These are phyloP conservation scores for Danielozyma ontarioensis DNA, from an alignment of 805 yeast species.

Conservation along the genomic window DNA sequence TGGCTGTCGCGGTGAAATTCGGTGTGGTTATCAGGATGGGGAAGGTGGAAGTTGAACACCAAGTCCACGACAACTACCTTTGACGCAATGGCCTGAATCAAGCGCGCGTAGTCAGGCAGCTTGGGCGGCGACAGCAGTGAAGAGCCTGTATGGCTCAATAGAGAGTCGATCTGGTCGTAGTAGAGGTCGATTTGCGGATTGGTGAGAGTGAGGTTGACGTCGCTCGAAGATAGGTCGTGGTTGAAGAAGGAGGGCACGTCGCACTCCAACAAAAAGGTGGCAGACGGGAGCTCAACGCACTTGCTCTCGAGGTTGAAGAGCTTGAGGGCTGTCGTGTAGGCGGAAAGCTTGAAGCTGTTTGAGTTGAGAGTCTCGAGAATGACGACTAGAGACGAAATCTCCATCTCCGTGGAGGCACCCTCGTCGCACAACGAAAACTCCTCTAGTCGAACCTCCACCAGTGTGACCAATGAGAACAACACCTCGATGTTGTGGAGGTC, in stretches of 20 bases:
- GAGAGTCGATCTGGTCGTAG: conserved; percentile 29
- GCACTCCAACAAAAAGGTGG: conserved; percentile 17
- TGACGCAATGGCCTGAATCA: neutral
- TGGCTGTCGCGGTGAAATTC: conserved; percentile 16
- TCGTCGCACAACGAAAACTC: conserved; percentile 20
- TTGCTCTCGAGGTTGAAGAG: conserved; percentile 23
- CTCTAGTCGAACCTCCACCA: conserved; percentile 17
- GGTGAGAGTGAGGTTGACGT: conserved; percentile 20
- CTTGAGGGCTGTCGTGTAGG: conserved; percentile 24
- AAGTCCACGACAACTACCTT: neutral
- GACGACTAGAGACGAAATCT: conserved; percentile 12
- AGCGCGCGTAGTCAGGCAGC: neutral
- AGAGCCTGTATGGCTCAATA: conserved; percentile 1
- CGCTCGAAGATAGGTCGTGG: conserved; percentile 2
- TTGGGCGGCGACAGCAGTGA: neutral
- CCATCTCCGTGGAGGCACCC: conserved; percentile 10
- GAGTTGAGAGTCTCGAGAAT: conserved; percentile 3
- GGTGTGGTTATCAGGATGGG: neutral
- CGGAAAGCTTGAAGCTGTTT: conserved; percentile 8
- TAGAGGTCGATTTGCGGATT: conserved; percentile 32
- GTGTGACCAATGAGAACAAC: conserved; percentile 3
- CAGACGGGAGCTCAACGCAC: conserved; percentile 33
- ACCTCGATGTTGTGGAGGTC: too few species aligned
- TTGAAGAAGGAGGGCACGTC: conserved; percentile 18
- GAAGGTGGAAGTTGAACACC: neutral